Evolutionary conservation across 2,329 filamentous ascomycete genomes (phyloP).

Genomic region (Microsporum audouinii): DNA sequence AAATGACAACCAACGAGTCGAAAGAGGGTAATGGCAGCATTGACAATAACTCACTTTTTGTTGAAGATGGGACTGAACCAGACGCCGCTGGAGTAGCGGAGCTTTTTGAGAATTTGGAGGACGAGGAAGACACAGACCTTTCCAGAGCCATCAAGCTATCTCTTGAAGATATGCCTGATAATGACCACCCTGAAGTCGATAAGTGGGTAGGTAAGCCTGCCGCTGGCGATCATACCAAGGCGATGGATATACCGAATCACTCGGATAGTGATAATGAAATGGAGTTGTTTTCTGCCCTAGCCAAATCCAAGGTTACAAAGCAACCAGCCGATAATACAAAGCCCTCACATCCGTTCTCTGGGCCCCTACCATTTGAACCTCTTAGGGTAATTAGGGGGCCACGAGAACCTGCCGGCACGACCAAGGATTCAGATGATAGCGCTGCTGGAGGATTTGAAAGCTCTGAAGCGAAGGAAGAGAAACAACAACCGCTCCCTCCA

Average conservation of each 20-base stretch:
- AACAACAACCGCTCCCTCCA: conserved; percentile 31
- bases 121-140: conserved; percentile 59
- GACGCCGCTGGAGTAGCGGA: conserved; percentile 39
- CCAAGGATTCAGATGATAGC: conserved; percentile 44
- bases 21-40: conserved; percentile 13
- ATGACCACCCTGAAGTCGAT: conserved; percentile 25
- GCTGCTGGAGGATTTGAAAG: conserved; percentile 53
- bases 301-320: conserved; percentile 55
- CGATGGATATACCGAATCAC: conserved; percentile 18
- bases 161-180: conserved; percentile 42
- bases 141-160: conserved; percentile 76
- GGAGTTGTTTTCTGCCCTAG: conserved; percentile 65
- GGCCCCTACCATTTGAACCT: conserved; percentile 80
- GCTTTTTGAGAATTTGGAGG: conserved; percentile 40
- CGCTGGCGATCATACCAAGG: conserved; percentile 14
- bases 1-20: conserved; percentile 7
- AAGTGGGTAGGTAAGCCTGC: background rate
- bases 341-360: conserved; percentile 52
- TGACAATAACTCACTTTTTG: conserved; percentile 46
- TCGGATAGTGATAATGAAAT: conserved; percentile 49
- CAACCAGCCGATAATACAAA: conserved; percentile 29
- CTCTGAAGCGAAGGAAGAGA: conserved; percentile 22
- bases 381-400: conserved; percentile 41
- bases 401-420: conserved; percentile 24
- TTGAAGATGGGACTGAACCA: conserved; percentile 37